Conservation (phyloP, 23 red algal species). For the Gracilaria gracilis region DNA sequence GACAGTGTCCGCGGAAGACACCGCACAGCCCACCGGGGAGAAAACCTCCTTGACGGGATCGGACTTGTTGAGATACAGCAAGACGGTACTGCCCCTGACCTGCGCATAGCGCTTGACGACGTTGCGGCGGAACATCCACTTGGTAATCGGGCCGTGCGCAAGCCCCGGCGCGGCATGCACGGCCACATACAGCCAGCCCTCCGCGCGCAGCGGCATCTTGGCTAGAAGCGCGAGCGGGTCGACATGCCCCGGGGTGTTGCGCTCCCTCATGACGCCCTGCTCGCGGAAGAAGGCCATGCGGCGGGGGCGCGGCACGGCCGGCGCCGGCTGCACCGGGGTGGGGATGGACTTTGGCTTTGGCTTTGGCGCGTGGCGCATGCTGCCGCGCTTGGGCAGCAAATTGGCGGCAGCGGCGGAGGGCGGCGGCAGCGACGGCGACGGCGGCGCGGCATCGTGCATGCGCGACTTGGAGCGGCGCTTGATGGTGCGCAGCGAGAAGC, state of each 20-base stretch:
- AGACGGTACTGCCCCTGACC: conserved; percentile 40
- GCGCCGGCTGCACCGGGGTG: conserved; percentile 21
- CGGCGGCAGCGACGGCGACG: not conserved
- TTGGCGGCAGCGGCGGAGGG: conserved; percentile 19
- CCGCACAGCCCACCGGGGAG: conserved; percentile 68
- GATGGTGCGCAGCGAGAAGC: conserved; percentile 70
- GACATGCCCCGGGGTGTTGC: conserved; percentile 50
- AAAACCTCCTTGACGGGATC: conserved; percentile 69
- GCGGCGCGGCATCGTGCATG: conserved; percentile 40
- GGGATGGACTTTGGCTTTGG: not conserved
- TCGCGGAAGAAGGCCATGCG: conserved; percentile 66
- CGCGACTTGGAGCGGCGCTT: conserved; percentile 67
- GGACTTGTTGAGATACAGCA: conserved; percentile 49
- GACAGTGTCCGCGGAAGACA: conserved; percentile 67
- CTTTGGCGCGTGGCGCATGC: not conserved
- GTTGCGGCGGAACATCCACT: conserved; percentile 72
- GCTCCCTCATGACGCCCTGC: conserved; percentile 63
- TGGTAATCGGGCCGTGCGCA: conserved; percentile 67
- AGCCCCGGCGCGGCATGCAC: conserved; percentile 64
- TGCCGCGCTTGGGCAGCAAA: conserved; percentile 25
- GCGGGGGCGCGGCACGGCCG: conserved; percentile 30
- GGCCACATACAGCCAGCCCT: conserved; percentile 66
- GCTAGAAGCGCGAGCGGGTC: conserved; percentile 67
- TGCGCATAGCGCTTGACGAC: conserved; percentile 71
- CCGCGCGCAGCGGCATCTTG: conserved; percentile 67